A percentile compares a stretch with the other conserved stretches of the same genome.
Evolutionary conservation across 2,329 filamentous ascomycete genomes (phyloP).

Genomic region (Metarhizium brunneum): DNA sequence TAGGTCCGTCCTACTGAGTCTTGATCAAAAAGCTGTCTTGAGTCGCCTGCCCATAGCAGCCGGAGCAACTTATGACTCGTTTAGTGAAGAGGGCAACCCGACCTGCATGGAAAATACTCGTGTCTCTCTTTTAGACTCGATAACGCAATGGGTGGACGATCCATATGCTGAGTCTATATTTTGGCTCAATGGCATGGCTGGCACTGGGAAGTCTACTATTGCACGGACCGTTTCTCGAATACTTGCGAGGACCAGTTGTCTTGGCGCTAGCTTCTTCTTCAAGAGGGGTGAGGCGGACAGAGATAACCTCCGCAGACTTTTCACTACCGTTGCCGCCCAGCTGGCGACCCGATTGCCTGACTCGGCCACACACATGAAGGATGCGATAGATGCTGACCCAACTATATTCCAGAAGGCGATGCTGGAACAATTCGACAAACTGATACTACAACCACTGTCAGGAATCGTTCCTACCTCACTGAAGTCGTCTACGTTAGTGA

Average conservation of each 20-base stretch:
- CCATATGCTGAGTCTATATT: conserved; percentile 17
- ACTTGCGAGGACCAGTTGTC: conserved; percentile 5
- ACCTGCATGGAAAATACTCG: conserved; percentile 22
- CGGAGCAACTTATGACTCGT: conserved; percentile 24
- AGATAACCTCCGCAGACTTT: conserved; percentile 23
- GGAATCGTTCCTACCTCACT: not conserved
- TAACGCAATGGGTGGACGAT: conserved; percentile 17
- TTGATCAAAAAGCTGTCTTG: conserved; percentile 13
- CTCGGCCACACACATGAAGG: too few relatives aligned
- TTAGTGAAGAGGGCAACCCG: conserved; percentile 20
- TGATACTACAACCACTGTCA: conserved; percentile 26
- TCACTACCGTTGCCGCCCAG: conserved; percentile 30
- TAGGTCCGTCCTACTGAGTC: not conserved
- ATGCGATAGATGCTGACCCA: too few relatives aligned
- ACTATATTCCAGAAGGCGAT: conserved; percentile 12
- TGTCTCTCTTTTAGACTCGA: conserved; percentile 17
- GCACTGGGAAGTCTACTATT: conserved; percentile 31
- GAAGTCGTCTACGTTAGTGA: conserved; percentile 4
- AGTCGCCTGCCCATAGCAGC: conserved; percentile 8
- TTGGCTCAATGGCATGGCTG: conserved; percentile 29
- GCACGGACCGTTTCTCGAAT: conserved; percentile 18
- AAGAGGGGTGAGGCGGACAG: conserved; percentile 27
- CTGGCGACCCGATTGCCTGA: conserved; percentile 16
- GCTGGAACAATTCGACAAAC: conserved; percentile 30
- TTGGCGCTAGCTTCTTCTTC: conserved; percentile 35